Conservation (phyloP, 2,329 filamentous ascomycete genomes). For the Periconia macrospinosa region DNA sequence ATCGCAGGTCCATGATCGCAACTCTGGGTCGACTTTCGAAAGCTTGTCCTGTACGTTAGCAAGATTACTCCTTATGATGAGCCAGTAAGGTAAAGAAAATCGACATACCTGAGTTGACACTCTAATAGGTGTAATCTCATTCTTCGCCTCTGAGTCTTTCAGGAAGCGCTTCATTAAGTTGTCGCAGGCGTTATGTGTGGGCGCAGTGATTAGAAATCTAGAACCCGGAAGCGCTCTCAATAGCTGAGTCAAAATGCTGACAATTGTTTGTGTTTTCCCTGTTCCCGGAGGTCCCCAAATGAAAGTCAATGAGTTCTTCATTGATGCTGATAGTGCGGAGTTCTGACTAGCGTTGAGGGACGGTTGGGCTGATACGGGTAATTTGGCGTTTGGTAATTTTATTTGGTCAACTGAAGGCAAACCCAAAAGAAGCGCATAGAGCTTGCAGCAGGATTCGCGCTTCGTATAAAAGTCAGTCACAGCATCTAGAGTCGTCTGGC, state of each 20-base stretch:
- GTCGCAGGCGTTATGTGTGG: too few relatives aligned
- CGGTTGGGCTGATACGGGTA: constrained; percentile 11
- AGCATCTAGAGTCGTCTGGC: constrained; percentile 45
- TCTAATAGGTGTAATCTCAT: too few relatives aligned
- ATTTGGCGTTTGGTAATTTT: constrained; percentile 6
- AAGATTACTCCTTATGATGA: constrained; percentile 35
- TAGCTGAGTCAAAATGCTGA: constrained; percentile 43
- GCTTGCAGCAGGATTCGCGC: constrained; percentile 35
- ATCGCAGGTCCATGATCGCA: constrained; percentile 26
- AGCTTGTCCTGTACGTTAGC: constrained; percentile 49
- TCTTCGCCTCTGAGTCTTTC: too few relatives aligned
- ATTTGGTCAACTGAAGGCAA: constrained; percentile 1
- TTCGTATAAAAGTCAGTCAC: constrained; percentile 34
- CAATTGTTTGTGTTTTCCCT: constrained; percentile 49
- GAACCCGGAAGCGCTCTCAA: constrained; percentile 21
- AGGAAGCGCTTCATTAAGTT: too few relatives aligned
- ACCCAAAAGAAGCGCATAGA: constrained; percentile 27
- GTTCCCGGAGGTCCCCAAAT: constrained; percentile 52
- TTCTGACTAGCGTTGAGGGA: constrained; percentile 42
- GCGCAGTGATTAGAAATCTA: not conserved
- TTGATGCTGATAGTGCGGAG: constrained; percentile 33
- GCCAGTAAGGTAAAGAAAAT: too few relatives aligned
- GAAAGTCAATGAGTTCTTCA: constrained; percentile 40
- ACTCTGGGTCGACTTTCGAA: constrained; percentile 21
- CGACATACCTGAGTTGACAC: too few relatives aligned